A percentile compares a stretch with the other conserved stretches of the same genome.
phyloP scores from a whole-genome alignment of 2,329 filamentous ascomycete genomes.

The Plectosphaerella plurivora region DNA sequence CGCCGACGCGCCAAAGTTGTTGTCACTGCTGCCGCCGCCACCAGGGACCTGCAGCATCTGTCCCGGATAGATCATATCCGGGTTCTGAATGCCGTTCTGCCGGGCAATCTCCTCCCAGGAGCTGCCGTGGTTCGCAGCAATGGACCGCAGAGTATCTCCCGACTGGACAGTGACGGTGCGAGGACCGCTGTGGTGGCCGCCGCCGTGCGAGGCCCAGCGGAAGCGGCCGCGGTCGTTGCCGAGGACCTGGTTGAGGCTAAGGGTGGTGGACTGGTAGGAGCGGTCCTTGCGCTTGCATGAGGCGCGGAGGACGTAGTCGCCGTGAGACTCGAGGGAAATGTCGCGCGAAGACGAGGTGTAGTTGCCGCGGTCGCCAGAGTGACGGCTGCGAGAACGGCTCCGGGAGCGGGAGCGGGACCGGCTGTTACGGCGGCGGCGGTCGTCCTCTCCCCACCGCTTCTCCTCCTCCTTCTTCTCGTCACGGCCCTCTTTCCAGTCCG shows the following conservation, averaged over 20 bases:
- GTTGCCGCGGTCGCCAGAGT: constrained; percentile 20
- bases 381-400: constrained; percentile 5
- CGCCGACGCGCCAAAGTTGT: constrained; percentile 28
- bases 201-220: constrained; percentile 21
- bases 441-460: constrained; percentile 14
- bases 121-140: constrained; percentile 24
- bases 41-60: constrained; percentile 31
- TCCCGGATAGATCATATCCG: constrained; percentile 37
- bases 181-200: constrained; percentile 15
- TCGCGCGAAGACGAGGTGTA: constrained; percentile 29
- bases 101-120: constrained; percentile 33
- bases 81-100: constrained; percentile 32
- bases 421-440: constrained; percentile 2
- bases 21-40: constrained; percentile 13
- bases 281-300: constrained; percentile 27
- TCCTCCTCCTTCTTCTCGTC: constrained; percentile 33
- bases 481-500: constrained; percentile 32
- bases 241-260: constrained; percentile 29
- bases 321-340: constrained; percentile 25
- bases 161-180: constrained; percentile 29
- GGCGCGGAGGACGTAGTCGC: constrained; percentile 27
- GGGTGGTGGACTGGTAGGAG: constrained; percentile 24
- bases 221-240: constrained; percentile 31
- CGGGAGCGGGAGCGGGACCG: constrained; percentile 9
- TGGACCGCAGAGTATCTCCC: constrained; percentile 35